These are phyloP conservation scores for Ophiocordyceps camponoti-leonardi DNA, from an alignment of 2,329 filamentous ascomycete genomes.

Conservation along the genomic window DNA sequence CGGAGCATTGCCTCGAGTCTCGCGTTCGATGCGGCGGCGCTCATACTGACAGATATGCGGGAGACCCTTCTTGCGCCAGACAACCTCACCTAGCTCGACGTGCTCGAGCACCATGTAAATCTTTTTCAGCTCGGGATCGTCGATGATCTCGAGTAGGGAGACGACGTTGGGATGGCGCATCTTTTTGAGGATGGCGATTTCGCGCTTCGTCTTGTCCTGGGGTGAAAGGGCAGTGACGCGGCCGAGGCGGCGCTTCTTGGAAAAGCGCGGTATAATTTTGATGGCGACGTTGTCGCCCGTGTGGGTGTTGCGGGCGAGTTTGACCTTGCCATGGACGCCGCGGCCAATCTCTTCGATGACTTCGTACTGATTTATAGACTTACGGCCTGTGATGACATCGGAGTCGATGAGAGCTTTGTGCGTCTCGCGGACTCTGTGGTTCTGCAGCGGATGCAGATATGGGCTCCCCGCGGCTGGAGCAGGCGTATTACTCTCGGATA, in stretches of 20 bases:
- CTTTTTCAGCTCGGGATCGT: conserved; percentile 90
- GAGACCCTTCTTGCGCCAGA: conserved; percentile 80
- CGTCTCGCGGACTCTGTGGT: conserved; percentile 64
- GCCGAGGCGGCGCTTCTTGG: conserved; percentile 82
- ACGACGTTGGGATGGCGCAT: conserved; percentile 96
- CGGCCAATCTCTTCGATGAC: conserved; percentile 92
- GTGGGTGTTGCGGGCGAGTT: conserved; percentile 68
- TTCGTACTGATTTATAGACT: conserved; percentile 95
- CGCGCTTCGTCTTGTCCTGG: conserved; percentile 74
- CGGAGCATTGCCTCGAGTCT: conserved; percentile 42
- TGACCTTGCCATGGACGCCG: conserved; percentile 94
- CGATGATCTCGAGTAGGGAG: conserved; percentile 87
- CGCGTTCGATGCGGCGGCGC: conserved; percentile 60
- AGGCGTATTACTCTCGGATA: conserved; percentile 37
- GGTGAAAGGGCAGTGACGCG: conserved; percentile 50
- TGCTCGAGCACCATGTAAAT: conserved; percentile 97
- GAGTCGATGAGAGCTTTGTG: conserved; percentile 84
- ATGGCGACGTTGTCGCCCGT: conserved; percentile 76
- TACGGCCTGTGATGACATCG: conserved; percentile 76
- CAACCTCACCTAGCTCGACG: conserved; percentile 83
- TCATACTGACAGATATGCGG: conserved; percentile 73
- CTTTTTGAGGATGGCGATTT: conserved; percentile 97
- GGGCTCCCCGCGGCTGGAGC: conserved; percentile 34
- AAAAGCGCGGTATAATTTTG: conserved; percentile 95
- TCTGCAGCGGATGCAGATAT: conserved; percentile 53